Evolutionary conservation across 768 basidiomycete species (phyloP), one percentile per base, ranked within the genome.

Genomic region (Boletus rubescentipes): DNA sequence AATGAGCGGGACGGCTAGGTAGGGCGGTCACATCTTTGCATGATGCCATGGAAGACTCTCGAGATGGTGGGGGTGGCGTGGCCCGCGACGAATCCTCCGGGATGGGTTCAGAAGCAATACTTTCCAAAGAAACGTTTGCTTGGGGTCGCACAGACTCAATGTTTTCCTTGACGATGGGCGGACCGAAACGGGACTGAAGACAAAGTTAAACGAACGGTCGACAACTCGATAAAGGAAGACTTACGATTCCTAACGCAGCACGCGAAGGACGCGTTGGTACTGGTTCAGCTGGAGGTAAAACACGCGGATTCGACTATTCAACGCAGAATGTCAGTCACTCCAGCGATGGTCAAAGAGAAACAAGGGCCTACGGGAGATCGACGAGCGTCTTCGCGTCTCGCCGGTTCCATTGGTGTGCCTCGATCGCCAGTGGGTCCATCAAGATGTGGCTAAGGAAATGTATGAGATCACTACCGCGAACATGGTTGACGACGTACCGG

Each of bases 101-200:
- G 3, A 49, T 29, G 8, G 46, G 57, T 18, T 55, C 59, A 20
- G 47, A 61, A 32, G 45, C 23, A 16, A 40, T 49, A 43, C 60
- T 62, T 11, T 67, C 69, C 7, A 51, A 50, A 12, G 69, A 57
- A 15, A 58, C 16, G 18, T 53, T 54, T 31, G 20, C 43, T n/a
- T 35, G 51, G 1, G 46, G 21, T 30, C 29, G 54, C 20, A 21
- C 36, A 23, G 51, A 43, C 11, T 68, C 62, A 2, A 15, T 21
- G 4, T 47, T 42, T 39, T 62, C 68, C 36, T 62, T 68, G 31
- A 46, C 36, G 16, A 70, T 51, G 3, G 69, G 69, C n/a, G 69
- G 69, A 6, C 69, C 69, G 30, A 70, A 70, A 9, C 69, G 69
- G 35, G 71, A 71, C 70, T 70, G 15, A 37, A n/a, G 6, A 20